These are phyloP conservation scores for Corniculantispora saksenae DNA, from an alignment of 2,329 filamentous ascomycete species.

Conservation along the genomic window DNA sequence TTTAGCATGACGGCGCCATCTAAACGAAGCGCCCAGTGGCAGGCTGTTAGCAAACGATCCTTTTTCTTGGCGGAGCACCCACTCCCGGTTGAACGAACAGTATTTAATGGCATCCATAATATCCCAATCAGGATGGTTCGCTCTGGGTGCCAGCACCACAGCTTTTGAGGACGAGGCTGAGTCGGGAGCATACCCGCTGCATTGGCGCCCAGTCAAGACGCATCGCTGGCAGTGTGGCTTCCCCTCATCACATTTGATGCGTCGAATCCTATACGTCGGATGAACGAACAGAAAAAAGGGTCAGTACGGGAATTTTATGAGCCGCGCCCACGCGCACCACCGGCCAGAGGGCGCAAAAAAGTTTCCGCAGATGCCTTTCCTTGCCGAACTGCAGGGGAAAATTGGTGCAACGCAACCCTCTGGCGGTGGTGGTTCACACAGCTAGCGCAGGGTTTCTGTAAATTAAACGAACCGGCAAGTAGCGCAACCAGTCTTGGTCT, in stretches of 20 bases:
- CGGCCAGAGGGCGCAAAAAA: not conserved
- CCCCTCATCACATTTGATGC: conserved; percentile 19
- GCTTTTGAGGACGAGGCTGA: not conserved
- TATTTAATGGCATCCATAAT: conserved; percentile 19
- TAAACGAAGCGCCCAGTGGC: not conserved
- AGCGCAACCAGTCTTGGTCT: conserved; percentile 19
- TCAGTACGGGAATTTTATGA: not conserved
- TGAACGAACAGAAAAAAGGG: not conserved
- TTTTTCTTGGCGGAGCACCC: not conserved
- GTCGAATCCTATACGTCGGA: conserved; percentile 9
- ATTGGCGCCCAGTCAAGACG: conserved; percentile 11
- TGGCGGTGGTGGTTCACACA: too few relatives aligned
- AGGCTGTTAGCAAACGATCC: not conserved
- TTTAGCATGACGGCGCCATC: conserved; percentile 15
- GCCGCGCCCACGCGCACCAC: not conserved
- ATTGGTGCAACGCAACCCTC: too few relatives aligned
- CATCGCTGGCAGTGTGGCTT: conserved; percentile 19
- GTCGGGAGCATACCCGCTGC: conserved; percentile 13
- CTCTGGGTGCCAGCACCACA: not conserved
- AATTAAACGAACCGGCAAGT: conserved; percentile 20
- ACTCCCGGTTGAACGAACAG: conserved; percentile 12
- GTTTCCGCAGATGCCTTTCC: not conserved
- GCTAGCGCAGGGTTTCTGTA: conserved; percentile 1
- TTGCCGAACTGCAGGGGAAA: not conserved
- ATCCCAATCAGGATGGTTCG: conserved; percentile 6